phyloP scores from a whole-genome alignment of 2,329 filamentous ascomycete genomes.

The Fusarium sp. region DNA sequence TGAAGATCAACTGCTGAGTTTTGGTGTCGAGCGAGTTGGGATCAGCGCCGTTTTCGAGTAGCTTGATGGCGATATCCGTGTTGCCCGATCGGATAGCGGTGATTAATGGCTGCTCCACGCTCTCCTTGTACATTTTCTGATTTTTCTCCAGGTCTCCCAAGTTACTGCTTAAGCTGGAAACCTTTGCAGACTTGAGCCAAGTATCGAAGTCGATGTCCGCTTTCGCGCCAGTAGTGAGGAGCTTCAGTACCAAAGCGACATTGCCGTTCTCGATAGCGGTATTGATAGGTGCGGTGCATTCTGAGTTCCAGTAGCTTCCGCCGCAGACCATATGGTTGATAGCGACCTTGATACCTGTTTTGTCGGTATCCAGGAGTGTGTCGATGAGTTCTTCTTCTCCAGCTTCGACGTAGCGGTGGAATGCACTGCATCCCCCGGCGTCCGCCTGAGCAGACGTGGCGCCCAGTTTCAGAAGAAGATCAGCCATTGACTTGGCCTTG shows the following conservation, averaged over 20 bases:
- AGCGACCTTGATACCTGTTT: slow-evolving; percentile 68
- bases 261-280: slow-evolving; percentile 68
- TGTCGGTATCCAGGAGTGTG: slow-evolving; percentile 65
- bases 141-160: slow-evolving; percentile 60
- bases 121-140: slow-evolving; percentile 58
- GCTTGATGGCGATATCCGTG: slow-evolving; percentile 61
- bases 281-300: slow-evolving; percentile 63
- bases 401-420: slow-evolving; percentile 71
- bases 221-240: slow-evolving; percentile 72
- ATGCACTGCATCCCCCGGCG: slow-evolving; percentile 68
- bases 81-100: slow-evolving; percentile 62
- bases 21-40: slow-evolving; percentile 66
- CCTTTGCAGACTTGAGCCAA: slow-evolving; percentile 69
- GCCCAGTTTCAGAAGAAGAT: slow-evolving; percentile 74
- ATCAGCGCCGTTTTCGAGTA: slow-evolving; percentile 74
- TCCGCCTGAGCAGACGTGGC: slow-evolving; percentile 81
- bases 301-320: slow-evolving; percentile 48
- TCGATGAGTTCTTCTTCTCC: slow-evolving; percentile 62
- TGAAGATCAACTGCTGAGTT: slow-evolving; percentile 51
- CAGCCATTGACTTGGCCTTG: slow-evolving; percentile 72
- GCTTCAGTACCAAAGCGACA: slow-evolving; percentile 62
- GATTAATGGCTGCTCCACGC: slow-evolving; percentile 73
- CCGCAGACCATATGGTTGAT: slow-evolving; percentile 71
- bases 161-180: slow-evolving; percentile 50
- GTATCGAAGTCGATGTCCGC: slow-evolving; percentile 70